phyloP scores from a whole-genome alignment of 1,284 basidiomycete genomes.

The Ceratobasidium sp. region DNA sequence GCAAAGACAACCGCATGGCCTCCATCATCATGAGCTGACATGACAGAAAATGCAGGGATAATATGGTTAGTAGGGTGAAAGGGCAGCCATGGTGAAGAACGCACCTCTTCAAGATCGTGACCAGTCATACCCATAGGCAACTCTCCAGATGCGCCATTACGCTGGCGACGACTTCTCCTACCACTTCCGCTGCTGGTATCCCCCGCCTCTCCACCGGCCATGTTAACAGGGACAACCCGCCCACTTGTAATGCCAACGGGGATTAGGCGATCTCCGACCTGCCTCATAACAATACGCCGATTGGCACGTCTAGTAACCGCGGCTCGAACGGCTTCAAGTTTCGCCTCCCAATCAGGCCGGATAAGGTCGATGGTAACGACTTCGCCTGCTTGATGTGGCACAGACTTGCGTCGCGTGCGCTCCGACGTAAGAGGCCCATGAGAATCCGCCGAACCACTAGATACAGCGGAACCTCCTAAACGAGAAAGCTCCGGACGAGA shows the following conservation, averaged over 20 bases:
- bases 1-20: constrained; percentile 94
- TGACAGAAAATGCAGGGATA: constrained; percentile 7
- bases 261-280: constrained; percentile 96
- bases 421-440: constrained; percentile 56
- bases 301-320: constrained; percentile 92
- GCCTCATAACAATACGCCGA: constrained; percentile 96
- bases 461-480: constrained; percentile 36
- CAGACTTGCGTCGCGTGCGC: constrained; percentile 78
- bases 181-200: constrained; percentile 61
- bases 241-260: constrained; percentile 94
- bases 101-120: constrained; percentile 91
- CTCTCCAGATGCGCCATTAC: constrained; percentile 63
- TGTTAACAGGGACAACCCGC: constrained; percentile 70
- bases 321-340: constrained; percentile 89
- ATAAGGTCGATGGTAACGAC: constrained; percentile 95
- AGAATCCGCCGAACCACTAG: constrained; percentile 61
- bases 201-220: constrained; percentile 56
- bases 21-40: constrained; percentile 96
- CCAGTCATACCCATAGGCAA: constrained; percentile 75
- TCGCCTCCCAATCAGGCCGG: constrained; percentile 94
- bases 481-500: constrained; percentile 50
- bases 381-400: constrained; percentile 80
- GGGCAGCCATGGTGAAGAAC: constrained; percentile 35
- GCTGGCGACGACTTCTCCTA: constrained; percentile 55
- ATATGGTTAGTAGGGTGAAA: constrained; percentile 9